Base-by-base conservation (phyloP, 441 rosid species). In the Corymbia citriodora region DNA sequence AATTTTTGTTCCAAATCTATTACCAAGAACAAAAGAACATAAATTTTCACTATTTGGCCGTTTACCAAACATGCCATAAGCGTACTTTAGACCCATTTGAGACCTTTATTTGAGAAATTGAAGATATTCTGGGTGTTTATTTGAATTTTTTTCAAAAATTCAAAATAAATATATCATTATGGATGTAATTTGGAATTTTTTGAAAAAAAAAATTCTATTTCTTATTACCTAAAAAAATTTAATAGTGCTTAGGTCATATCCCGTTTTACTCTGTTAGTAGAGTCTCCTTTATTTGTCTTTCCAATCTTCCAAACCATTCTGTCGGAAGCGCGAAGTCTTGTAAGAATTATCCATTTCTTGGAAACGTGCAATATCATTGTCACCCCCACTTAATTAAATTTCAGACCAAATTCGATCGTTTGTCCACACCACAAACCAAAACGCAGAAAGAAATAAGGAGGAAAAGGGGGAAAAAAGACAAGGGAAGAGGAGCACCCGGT, bases 101-200 rank as follows among this genome's bases (percentile, higher is more conserved):
- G 6, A 40, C 5, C 45, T 6, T 59, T 25, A 59, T 59, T 59
- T 59, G 3, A 59, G 5, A 59, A 59, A 59, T 21, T 57, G 1
- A 57, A 1, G 10, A 23, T 10, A 57, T 3, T 23, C 3, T 5
- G 1, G 4, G 2, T 23, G 0, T 0, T 57, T 25, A 59, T 59
- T 57, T 10, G 25, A 0, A 59, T 25, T 59, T 5, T 59, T 25
- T 1, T 14, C 0, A 4, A 36, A 36, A 36, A 36, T 36, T 36
- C 40, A 36, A 36, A 36, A 36, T 36, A 36, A 36, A 36, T 36
- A 36, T 36, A 36, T 36, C 40, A 36, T 36, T 36, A 4, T 36
- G 6, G 45, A 40, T 40, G 45, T 40, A 40, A 40, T 40, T 40
- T 40, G 45, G 45, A 40, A 6, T 40, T 40, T 40, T 40, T 40